Percentiles rank a stretch among this genome's conserved stretches.
These are phyloP conservation scores for Sclerotinia trifoliorum DNA, from an alignment of 2,329 filamentous ascomycete species.

Conservation along the genomic window DNA sequence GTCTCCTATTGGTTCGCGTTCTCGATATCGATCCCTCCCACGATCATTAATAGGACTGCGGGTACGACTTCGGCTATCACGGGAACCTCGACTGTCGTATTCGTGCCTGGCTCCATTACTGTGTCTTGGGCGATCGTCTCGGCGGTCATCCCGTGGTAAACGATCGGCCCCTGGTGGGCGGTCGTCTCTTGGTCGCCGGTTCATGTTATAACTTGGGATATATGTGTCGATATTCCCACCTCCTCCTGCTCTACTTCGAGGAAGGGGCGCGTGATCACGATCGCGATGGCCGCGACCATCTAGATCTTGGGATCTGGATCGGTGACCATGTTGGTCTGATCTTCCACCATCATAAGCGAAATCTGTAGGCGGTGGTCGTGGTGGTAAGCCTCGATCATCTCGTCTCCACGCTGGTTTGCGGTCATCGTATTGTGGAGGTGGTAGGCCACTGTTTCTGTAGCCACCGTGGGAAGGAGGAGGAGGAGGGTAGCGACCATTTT, in stretches of 20 bases:
- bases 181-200: conserved; percentile 37
- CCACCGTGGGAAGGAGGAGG: conserved; percentile 32
- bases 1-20: conserved; percentile 39
- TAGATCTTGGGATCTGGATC: conserved; percentile 44
- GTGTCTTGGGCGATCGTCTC: conserved; percentile 33
- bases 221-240: conserved; percentile 48
- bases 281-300: conserved; percentile 31
- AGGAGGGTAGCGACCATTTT: conserved; percentile 21
- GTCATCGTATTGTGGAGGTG: conserved; percentile 34
- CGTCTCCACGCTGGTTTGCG: conserved; percentile 40
- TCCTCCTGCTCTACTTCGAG: conserved; percentile 31
- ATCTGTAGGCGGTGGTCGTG: conserved; percentile 36
- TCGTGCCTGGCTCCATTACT: conserved; percentile 43
- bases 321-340: conserved; percentile 43
- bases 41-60: conserved; percentile 45
- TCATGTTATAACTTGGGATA: conserved; percentile 48
- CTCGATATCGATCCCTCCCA: conserved; percentile 45
- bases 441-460: conserved; percentile 36
- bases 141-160: conserved; percentile 42
- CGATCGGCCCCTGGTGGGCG: conserved; percentile 43
- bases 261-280: conserved; percentile 23
- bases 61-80: conserved; percentile 44
- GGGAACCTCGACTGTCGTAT: conserved; percentile 43
- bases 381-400: conserved; percentile 36
- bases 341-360: conserved; percentile 35